Percentiles rank a stretch among this genome's conserved stretches.
phyloP scores from a whole-genome alignment of 352 stramenopile genomes.

The Globisporangium barbulae region DNA sequence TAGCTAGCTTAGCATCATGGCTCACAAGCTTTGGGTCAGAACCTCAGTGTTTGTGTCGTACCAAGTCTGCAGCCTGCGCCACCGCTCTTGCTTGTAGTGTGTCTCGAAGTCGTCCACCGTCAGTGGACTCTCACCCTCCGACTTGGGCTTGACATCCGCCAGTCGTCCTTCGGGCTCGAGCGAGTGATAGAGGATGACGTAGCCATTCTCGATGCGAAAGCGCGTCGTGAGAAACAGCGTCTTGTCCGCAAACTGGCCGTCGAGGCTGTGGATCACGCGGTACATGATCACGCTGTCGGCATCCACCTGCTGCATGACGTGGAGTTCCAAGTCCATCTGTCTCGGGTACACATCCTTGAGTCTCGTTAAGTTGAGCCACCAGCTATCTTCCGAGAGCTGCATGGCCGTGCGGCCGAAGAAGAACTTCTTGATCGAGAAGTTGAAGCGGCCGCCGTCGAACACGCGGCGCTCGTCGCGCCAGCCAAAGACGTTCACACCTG shows the following conservation, averaged over 20 bases:
- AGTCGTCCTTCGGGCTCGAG: slow-evolving; percentile 24
- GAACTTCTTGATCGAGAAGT: slow-evolving; percentile 10
- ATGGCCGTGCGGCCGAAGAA: slow-evolving; percentile 31
- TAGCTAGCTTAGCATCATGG: slow-evolving; percentile 4
- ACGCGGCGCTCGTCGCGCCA: slow-evolving; percentile 46
- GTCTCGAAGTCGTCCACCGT: neutral
- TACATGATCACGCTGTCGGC: slow-evolving; percentile 61
- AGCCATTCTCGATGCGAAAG: slow-evolving; percentile 33
- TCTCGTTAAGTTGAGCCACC: slow-evolving; percentile 33
- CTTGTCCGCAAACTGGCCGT: slow-evolving; percentile 22
- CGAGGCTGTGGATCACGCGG: slow-evolving; percentile 32
- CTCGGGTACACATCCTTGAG: slow-evolving; percentile 39
- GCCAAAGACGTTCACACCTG: slow-evolving; percentile 42
- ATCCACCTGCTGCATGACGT: slow-evolving; percentile 45
- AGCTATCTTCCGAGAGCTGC: slow-evolving; percentile 32
- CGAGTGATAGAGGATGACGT: slow-evolving; percentile 45
- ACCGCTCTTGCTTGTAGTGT: slow-evolving; percentile 17
- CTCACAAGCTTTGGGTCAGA: neutral
- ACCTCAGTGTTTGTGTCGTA: slow-evolving; percentile 12
- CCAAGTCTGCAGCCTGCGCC: slow-evolving; percentile 56
- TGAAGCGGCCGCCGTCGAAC: slow-evolving; percentile 18
- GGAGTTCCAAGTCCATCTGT: slow-evolving; percentile 34
- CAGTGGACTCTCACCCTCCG: neutral
- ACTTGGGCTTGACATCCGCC: neutral
- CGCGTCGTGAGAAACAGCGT: slow-evolving; percentile 42